phyloP scores from a whole-genome alignment of 768 basidiomycete species.

The Leucocoprinus sp. region DNA sequence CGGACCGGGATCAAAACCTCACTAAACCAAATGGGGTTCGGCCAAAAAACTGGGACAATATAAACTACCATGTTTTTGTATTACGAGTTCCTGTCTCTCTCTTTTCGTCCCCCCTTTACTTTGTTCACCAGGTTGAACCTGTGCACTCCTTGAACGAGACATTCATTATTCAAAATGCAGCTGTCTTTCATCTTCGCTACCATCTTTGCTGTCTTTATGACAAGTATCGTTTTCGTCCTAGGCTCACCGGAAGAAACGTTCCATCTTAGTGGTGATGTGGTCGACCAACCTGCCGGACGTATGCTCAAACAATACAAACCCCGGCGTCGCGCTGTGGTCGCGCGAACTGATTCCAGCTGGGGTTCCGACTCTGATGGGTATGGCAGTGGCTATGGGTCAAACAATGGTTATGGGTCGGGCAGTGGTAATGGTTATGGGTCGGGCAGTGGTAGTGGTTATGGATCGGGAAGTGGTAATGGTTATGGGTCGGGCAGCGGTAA shows the following conservation, averaged over 20 bases:
- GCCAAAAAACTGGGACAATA: too few species aligned
- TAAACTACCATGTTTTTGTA: too few species aligned
- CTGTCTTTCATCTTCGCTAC: constrained; percentile 10
- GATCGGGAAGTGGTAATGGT: too few species aligned
- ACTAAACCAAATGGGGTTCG: too few species aligned
- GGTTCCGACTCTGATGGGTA: not conserved
- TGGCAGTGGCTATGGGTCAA: not conserved
- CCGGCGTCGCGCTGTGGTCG: not conserved
- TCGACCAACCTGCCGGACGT: not conserved
- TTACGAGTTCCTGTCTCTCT: not conserved
- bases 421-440: not conserved
- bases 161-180: not conserved
- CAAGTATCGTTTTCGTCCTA: constrained; percentile 7
- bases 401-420: not conserved
- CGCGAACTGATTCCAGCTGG: not conserved
- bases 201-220: constrained; percentile 13
- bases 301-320: constrained; percentile 6
- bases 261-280: constrained; percentile 3
- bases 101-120: constrained; percentile 6
- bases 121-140: constrained; percentile 5
- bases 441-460: too few species aligned
- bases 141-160: constrained; percentile 1
- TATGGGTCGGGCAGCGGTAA: too few species aligned
- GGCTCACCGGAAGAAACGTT: constrained; percentile 4
- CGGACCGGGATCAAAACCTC: too few species aligned